These are phyloP conservation scores for Blastobotrys chiropterorum DNA, from an alignment of 805 yeast genomes.

Conservation along the genomic window DNA sequence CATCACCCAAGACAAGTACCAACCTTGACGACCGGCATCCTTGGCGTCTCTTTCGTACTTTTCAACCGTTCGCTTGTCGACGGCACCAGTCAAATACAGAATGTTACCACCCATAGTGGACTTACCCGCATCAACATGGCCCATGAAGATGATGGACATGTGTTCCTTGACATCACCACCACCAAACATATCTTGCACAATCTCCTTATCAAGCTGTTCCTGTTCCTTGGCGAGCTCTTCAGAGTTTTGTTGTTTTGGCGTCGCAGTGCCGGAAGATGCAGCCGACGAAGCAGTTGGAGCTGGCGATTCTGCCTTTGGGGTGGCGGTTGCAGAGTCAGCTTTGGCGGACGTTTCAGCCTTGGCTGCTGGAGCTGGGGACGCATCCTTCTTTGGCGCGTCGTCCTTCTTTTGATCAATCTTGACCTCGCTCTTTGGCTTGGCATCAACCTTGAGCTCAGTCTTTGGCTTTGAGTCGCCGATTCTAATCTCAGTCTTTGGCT, in stretches of 20 bases:
- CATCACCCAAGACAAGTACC: slow-evolving; percentile 99
- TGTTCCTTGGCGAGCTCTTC: slow-evolving; percentile 58
- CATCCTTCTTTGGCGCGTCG: slow-evolving; percentile 7
- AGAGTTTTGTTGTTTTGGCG: slow-evolving; percentile 29
- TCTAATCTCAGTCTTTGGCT: slow-evolving; percentile 12
- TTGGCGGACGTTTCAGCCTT: slow-evolving; percentile 20
- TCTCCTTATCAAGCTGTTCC: slow-evolving; percentile 77
- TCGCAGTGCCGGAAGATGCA: slow-evolving; percentile 16
- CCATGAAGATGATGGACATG: slow-evolving; percentile 95
- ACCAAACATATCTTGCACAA: slow-evolving; percentile 89
- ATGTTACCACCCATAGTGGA: slow-evolving; percentile 99
- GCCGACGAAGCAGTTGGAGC: slow-evolving; percentile 21
- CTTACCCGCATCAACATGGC: slow-evolving; percentile 99
- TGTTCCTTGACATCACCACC: slow-evolving; percentile 74
- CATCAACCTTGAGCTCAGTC: slow-evolving; percentile 12
- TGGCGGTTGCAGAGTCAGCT: slow-evolving; percentile 20
- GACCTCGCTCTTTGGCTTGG: slow-evolving; percentile 9
- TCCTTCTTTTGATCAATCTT: slow-evolving; percentile 24
- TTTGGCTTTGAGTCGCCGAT: slow-evolving; percentile 15
- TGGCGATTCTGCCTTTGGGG: slow-evolving; percentile 20
- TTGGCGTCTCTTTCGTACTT: slow-evolving; percentile 97
- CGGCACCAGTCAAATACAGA: slow-evolving; percentile 89
- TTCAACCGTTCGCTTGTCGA: slow-evolving; percentile 97
- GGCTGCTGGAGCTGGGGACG: slow-evolving; percentile 11
- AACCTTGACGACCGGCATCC: slow-evolving; percentile 99